Base-by-base conservation (phyloP, 164 flowering plant species). In the Sextonia rubra region DNA sequence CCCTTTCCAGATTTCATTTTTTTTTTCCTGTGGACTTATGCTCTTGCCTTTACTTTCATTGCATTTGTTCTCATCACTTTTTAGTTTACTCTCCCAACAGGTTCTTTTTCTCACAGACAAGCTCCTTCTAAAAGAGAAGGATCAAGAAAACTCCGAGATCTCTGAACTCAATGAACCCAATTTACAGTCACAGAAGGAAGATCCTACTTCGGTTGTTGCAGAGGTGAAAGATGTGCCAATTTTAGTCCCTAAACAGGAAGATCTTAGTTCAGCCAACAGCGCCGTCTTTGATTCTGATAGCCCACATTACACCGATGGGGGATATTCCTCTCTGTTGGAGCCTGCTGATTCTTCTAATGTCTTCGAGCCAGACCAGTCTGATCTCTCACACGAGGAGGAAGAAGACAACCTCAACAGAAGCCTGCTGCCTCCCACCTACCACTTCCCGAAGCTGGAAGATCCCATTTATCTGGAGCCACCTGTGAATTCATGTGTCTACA, bases 201-300 rank as follows among this genome's bases (percentile, higher is more conserved):
- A 67, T 29, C 44, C 73, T 2, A 79, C 76, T 66, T 61, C 83
- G 2, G 71, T 83, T 3, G 73, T 47, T 65, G 77, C 88, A 1
- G 81, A 74, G 56, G 76, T 55, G 65, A 84, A 79, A 68, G 77
- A 56, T 48, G 84, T 67, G 30, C 71, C 88, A 5, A 55, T 37
- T 8, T 65, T 76, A 61, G 82, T 76, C 12, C 77, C 77, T 60
- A 87, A 86, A 62, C 89, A 81, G 48, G 81, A 78, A 76, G 89
- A 88, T 67, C 76, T 83, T 29, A 83, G 86, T 64, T 88, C 94
- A 0, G 81, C 81, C 9, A 87, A 76, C 76, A 87, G 91, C 65
- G 88, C 83, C 37, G 84, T 83, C 12, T 77, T 85, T 32, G 91
- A 88, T 76, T 85, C 92, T 23, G 89, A 86, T 27, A 87, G 91